Evolutionary conservation across 495 filamentous ascomycete genomes (phyloP), one percentile per base, ranked within the genome.

Genomic region (Staphylotrichum longicolle): DNA sequence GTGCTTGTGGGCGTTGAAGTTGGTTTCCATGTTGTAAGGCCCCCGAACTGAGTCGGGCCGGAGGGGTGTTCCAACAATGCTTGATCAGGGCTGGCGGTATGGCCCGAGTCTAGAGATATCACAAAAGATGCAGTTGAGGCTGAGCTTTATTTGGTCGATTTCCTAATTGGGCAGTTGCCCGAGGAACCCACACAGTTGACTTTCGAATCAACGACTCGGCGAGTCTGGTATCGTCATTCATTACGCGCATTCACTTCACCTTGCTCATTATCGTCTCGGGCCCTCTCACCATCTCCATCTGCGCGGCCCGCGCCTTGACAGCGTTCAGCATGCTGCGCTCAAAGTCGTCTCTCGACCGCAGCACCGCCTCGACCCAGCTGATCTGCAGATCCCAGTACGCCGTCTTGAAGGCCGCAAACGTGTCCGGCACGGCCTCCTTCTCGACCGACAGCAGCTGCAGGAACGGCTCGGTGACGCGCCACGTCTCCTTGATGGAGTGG

Each of bases 381-480:
- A 96, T 84, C 74, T 93, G 91, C 68, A 96, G 78, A 75, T 99
- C 94, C 93, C 93, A 97, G 70, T 96, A 96, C 60, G 85, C 80
- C 39, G 77, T 72, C 78, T 96, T 96, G 75, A 98, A 91, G 14
- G 78, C 76, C 65, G 89, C 90, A 65, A 96, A 98, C 7, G 89
- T 85, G 34, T 84, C 82, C 4, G 90, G 85, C 5, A 97, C 74
- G 14, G 73, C 73, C 6, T 84, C 78, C 77, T 94, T 99, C 32
- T 93, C 88, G 1, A 84, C 79, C 37, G 85, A 83, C 11, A 99
- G 78, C 62, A 99, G 73, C 5, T 82, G 80, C 27, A 91, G 78
- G 64, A 98, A 88, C 70, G 84, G 82, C 73, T 96, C 86, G 30
- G 96, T 88, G 2, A 92, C 91, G 32, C 89, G 82, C 95, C 93